Percentiles rank a stretch among this genome's conserved stretches.
Conservation (phyloP, 2,329 filamentous ascomycete genomes). For the Fusarium sp. region DNA sequence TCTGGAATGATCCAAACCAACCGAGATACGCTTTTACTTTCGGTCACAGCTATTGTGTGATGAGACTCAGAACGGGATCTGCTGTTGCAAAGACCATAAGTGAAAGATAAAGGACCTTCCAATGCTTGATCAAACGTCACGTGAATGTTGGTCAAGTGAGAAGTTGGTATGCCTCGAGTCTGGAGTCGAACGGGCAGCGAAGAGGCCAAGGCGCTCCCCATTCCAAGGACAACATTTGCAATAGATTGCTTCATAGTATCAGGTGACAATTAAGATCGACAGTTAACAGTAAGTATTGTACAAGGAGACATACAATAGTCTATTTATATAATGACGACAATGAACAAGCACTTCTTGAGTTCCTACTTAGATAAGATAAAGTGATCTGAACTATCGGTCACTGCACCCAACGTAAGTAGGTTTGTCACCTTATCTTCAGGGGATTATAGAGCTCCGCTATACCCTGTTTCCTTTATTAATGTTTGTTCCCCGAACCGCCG, state of each 20-base stretch:
- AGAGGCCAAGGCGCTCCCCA: not conserved
- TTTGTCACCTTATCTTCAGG: not conserved
- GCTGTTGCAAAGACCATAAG: not conserved
- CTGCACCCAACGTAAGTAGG: not conserved
- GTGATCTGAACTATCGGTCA: not conserved
- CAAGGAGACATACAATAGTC: rapidly evolving
- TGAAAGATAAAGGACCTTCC: not conserved
- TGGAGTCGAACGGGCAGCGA: not conserved
- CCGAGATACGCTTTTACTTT: not conserved
- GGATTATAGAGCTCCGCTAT: not conserved
- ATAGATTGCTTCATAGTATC: slow-evolving; percentile 1
- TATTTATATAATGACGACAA: not conserved
- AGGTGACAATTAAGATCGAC: not conserved
- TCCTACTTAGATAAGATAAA: not conserved
- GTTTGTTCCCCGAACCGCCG: not conserved
- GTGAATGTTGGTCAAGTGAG: slow-evolving; percentile 13
- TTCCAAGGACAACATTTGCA: not conserved
- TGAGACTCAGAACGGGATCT: not conserved
- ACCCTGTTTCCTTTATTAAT: not conserved
- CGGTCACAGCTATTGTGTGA: slow-evolving; percentile 2
- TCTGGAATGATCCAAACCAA: slow-evolving; percentile 7
- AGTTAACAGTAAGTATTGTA: not conserved
- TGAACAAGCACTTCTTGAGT: rapidly evolving
- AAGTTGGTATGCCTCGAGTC: not conserved
- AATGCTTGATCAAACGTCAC: not conserved